Evolutionary conservation across 148 eudicot species (phyloP), one percentile per base, ranked within the genome.

Genomic region (Gaultheria prostrata): DNA sequence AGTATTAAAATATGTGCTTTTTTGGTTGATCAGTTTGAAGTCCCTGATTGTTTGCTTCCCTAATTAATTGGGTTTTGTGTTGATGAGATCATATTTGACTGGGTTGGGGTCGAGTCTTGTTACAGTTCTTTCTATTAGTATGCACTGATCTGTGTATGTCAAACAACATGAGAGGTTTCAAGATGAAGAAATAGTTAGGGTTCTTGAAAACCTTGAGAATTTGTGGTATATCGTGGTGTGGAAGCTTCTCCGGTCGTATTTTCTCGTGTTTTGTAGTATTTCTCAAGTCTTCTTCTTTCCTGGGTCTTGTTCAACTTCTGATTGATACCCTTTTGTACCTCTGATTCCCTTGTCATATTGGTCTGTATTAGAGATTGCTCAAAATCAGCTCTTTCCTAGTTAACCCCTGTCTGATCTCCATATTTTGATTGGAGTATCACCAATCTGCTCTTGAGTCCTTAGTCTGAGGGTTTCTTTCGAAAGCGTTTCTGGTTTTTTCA

Each of bases 301-400:
- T 67, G 72, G 72, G 35, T 5, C 82, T 61, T 80, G 82, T 59
- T 26, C 50, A 20, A 10, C 33, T 65, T 28, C 71, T 26, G 71
- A 12, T 65, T 65, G 35, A 65, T 65, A 48, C 33, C 51, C 51
- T n/a, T 76, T 76, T 24, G 54, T 76, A 46, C 57, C 39, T 13
- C 57, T 48, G 57, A 76, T 76, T 49, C 79, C 59, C 79, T 48
- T 76, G 49, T 48, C 57, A n/a, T 18, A 6, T 74, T 45, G 24
- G 65, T 7, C 13, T 11, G 70, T 63, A 26, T 28, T 67, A 28
- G 57, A 15, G 57, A 24, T 76, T 28, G 59, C 61, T 28, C 18
- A 17, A 77, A 73, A 77, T 32, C 43, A 6, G 54, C 39, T 28
- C 5, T 6, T 77, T 49, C 80, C 30, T 51, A 30, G 43, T 33